Evolutionary conservation across 345 rosid genomes (phyloP).

Genomic region (Salix exigua): DNA sequence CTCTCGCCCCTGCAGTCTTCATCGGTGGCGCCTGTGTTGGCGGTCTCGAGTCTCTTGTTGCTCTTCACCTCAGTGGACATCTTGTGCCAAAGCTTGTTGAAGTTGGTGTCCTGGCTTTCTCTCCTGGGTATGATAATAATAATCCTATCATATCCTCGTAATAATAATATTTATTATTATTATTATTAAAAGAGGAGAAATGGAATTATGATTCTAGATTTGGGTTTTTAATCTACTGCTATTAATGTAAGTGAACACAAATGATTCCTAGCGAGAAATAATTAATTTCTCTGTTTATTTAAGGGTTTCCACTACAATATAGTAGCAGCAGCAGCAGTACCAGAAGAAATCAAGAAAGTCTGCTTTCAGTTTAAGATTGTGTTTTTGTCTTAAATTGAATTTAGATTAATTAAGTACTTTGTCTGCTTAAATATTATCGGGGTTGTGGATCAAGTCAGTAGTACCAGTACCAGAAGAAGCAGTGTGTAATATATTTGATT

Average conservation of each 20-base stretch:
- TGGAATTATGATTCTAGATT: not conserved
- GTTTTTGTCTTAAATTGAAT: not conserved
- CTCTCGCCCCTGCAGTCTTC: constrained; percentile 56
- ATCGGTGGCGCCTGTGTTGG: constrained; percentile 80
- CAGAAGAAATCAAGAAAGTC: not conserved
- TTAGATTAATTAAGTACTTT: not conserved
- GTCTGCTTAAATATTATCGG: not conserved
- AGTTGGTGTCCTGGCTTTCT: constrained; percentile 56
- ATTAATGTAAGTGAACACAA: constrained; percentile 1
- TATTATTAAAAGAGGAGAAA: not conserved
- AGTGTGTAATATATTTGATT: not conserved
- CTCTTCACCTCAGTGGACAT: constrained; percentile 77
- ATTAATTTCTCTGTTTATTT: not conserved
- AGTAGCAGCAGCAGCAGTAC: no score
- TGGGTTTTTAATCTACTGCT: not conserved
- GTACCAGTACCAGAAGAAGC: not conserved
- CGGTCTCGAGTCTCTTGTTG: constrained; percentile 87
- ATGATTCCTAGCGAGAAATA: not conserved
- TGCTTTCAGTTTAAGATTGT: not conserved
- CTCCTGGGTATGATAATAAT: constrained; percentile 53
- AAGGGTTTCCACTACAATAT: not conserved
- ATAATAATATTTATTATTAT: not conserved
- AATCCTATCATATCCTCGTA: not conserved
- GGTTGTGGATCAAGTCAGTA: not conserved
- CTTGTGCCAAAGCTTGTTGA: constrained; percentile 87